Evolutionary conservation across 257 asterid genomes (phyloP).

Genomic region (Phtheirospermum japonicum): DNA sequence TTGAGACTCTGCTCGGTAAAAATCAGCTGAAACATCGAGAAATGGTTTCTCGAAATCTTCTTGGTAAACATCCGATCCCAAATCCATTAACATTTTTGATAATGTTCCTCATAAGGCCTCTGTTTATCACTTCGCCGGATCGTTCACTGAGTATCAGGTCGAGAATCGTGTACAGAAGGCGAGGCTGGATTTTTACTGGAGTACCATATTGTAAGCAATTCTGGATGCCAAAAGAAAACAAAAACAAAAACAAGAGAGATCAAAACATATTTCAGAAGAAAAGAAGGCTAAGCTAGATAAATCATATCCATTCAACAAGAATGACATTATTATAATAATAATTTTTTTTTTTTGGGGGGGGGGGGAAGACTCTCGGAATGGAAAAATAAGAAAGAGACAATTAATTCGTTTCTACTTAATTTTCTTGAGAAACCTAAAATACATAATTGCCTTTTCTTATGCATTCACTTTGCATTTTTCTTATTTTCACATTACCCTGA

Average conservation of each 20-base stretch:
- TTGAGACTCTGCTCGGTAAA: slow-evolving; percentile 84
- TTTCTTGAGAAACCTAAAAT: not conserved
- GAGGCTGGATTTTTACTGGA: slow-evolving; percentile 61
- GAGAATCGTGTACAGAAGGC: slow-evolving; percentile 71
- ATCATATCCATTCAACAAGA: slow-evolving; percentile 11
- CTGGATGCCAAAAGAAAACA: slow-evolving; percentile 39
- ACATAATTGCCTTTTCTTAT: not conserved
- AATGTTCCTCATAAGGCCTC: slow-evolving; percentile 84
- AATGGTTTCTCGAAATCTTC: slow-evolving; percentile 84
- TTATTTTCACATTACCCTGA: slow-evolving; percentile 14
- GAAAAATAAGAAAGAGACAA: not conserved
- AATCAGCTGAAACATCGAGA: slow-evolving; percentile 78
- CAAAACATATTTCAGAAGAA: slow-evolving; percentile 1
- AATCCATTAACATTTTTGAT: slow-evolving; percentile 81
- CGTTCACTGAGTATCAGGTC: slow-evolving; percentile 69
- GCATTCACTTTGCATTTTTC: not conserved
- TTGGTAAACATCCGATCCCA: slow-evolving; percentile 79
- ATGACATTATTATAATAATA: not conserved
- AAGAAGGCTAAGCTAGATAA: slow-evolving; percentile 7
- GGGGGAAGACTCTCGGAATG: not conserved
- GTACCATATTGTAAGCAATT: slow-evolving; percentile 82
- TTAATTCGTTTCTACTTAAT: not conserved
- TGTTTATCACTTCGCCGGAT: slow-evolving; percentile 75
- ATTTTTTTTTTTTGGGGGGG: too few relatives aligned
- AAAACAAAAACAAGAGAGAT: slow-evolving; percentile 33